These are phyloP conservation scores for Metschnikowia amazonensis DNA, from an alignment of 805 yeast species.

Conservation along the genomic window DNA sequence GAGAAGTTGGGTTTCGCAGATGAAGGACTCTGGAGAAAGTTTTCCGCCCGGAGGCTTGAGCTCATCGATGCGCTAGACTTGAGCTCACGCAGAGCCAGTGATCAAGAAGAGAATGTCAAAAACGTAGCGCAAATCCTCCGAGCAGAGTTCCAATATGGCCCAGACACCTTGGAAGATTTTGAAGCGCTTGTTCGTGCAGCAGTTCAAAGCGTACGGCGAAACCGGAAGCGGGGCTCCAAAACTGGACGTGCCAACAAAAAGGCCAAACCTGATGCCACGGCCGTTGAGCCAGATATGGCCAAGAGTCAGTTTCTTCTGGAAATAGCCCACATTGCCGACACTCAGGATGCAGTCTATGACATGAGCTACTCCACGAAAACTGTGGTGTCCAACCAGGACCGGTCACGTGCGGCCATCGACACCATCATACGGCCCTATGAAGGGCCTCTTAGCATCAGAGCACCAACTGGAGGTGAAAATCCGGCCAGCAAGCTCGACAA, in stretches of 20 bases:
- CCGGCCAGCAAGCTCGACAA: neutral
- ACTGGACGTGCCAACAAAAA: conserved; percentile 18
- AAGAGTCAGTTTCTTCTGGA: conserved; percentile 30
- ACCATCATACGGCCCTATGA: conserved; percentile 41
- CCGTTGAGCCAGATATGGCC: neutral
- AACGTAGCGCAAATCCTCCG: conserved; percentile 75
- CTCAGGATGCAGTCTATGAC: conserved; percentile 32
- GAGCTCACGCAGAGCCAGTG: conserved; percentile 76
- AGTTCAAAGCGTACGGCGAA: conserved; percentile 86
- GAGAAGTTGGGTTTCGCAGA: conserved; percentile 69
- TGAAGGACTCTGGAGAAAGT: conserved; percentile 81
- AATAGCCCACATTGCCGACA: conserved; percentile 32
- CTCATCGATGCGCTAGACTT: conserved; percentile 72
- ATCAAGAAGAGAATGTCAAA: conserved; percentile 80
- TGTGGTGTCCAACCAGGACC: conserved; percentile 30
- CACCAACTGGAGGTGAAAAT: neutral
- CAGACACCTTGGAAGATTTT: conserved; percentile 61
- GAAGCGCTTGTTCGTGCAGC: conserved; percentile 91
- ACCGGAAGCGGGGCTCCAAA: conserved; percentile 62
- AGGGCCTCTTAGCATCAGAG: neutral
- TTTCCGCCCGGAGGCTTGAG: conserved; percentile 86
- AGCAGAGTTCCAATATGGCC: conserved; percentile 70
- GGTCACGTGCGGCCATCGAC: conserved; percentile 46
- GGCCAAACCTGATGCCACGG: conserved; percentile 1
- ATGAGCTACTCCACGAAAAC: conserved; percentile 31